Evolutionary conservation across 805 yeast species (phyloP), one percentile per base, ranked within the genome.

Genomic region (Metschnikowia kunwiensis): DNA sequence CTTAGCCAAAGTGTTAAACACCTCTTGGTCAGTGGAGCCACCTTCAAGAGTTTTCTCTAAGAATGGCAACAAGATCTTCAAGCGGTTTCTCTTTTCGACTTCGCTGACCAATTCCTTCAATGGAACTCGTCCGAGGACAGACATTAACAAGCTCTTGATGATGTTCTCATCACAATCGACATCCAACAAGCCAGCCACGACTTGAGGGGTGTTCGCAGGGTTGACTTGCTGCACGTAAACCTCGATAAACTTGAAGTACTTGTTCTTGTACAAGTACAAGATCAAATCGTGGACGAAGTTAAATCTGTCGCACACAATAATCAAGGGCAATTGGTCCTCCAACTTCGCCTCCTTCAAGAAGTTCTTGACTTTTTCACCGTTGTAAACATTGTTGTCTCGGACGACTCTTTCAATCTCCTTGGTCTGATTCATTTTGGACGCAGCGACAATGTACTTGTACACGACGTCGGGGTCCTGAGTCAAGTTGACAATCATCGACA

Each of bases 191-290:
- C 95, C 97, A 44, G 96, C 98, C 55, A 93, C 77, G 46, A 93
- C 99, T 63, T 89, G 95, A 5, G 98, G 95, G 12, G 99, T 86
- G 60, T 85, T 86, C 7, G 94, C 72, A 36, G 98, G 96, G 66
- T 93, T 93, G 34, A 93, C 97, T 60, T 88, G 95, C 70, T 93
- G 97, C 38, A 93, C 98, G 56, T 91, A 93, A 32, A 93, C 95
- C 69, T 93, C 97, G 63, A 93, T 93, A 54, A 91, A 93, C 64
- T 93, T 88, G 78, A 88, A 86, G 67, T 81, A 91, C 63, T 91
- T 89, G 67, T 89, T 86, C 71, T 91, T 93, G 80, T 93, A 93
- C 60, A 93, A 74, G 68, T 85, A 93, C 55, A 93, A 75, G 39
- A 93, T 81, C 68, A 93, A 77, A 63, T 93, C 99, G 61, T 93